These are phyloP conservation scores for Gnomoniopsis sp. DNA, from an alignment of 2,329 filamentous ascomycete genomes.

Conservation along the genomic window DNA sequence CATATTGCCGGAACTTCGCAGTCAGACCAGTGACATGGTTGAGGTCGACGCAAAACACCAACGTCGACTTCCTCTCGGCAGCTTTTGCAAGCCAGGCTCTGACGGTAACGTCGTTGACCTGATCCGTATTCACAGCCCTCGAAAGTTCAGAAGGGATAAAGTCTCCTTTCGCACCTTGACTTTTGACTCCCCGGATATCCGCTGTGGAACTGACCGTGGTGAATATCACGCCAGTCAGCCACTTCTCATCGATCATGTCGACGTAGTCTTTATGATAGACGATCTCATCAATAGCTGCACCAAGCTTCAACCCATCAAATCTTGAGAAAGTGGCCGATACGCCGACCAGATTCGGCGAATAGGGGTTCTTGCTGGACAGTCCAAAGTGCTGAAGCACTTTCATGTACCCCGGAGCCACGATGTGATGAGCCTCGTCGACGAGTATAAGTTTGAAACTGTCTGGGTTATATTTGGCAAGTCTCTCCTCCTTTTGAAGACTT, in stretches of 20 bases:
- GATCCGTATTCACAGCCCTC: slow-evolving; percentile 73
- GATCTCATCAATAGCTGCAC: slow-evolving; percentile 86
- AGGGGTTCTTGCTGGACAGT: slow-evolving; percentile 44
- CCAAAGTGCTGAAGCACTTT: slow-evolving; percentile 75
- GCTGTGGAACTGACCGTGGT: slow-evolving; percentile 85
- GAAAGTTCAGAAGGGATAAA: slow-evolving; percentile 79
- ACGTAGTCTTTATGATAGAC: slow-evolving; percentile 82
- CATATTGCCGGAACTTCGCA: slow-evolving; percentile 68
- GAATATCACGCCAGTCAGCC: slow-evolving; percentile 89
- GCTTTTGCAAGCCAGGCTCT: slow-evolving; percentile 83
- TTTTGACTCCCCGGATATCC: slow-evolving; percentile 69
- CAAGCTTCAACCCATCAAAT: slow-evolving; percentile 79
- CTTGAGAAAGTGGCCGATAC: slow-evolving; percentile 76
- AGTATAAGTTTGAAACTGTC: slow-evolving; percentile 80
- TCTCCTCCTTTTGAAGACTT: slow-evolving; percentile 73
- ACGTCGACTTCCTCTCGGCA: slow-evolving; percentile 69
- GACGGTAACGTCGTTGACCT: slow-evolving; percentile 80
- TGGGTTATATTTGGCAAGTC: slow-evolving; percentile 81
- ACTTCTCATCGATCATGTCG: slow-evolving; percentile 77
- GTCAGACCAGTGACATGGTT: slow-evolving; percentile 76
- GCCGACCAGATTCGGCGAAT: slow-evolving; percentile 71
- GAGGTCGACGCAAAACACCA: slow-evolving; percentile 93
- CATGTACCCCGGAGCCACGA: slow-evolving; percentile 80
- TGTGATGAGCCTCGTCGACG: slow-evolving; percentile 96
- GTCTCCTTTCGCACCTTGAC: slow-evolving; percentile 64